Evolutionary conservation across 495 filamentous ascomycete genomes (phyloP), one percentile per base, ranked within the genome.

Genomic region (Penicillium daleae): DNA sequence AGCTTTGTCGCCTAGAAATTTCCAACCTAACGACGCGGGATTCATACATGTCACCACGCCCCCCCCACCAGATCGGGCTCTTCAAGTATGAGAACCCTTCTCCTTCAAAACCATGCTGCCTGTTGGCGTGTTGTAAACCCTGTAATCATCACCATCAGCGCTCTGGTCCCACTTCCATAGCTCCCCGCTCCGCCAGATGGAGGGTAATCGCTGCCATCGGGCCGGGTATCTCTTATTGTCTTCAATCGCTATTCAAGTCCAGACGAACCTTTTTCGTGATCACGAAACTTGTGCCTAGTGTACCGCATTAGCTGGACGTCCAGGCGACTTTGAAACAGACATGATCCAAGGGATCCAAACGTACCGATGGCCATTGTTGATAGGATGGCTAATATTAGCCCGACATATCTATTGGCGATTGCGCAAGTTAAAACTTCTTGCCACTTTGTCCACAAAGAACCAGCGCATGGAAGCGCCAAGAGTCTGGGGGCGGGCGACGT

Each of bases 321-420:
- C 10, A 21, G 37, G 15, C 44, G 31, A 31, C 12, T n/a, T 31
- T 22, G 2, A 17, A 29, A 39, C 21, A n/a, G 46, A 6, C 17
- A 22, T 22, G 42, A 46, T 22, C n/a, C 59, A 32, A 26, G 32
- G 37, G 64, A 62, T 60, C 56, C 76, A 10, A 32, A 13, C 89
- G 65, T 88, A 89, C 93, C 93, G 75, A 97, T 98, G 61, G 92
- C 93, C 82, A 98, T 84, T 71, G 93, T 96, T 40, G 92, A 96
- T 27, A 87, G 82, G 70, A 99, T 89, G 83, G 95, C 95, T 78
- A 99, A 77, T 60, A 89, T 84, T 70, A 97, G 82, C 67, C 93
- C 93, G 72, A 97, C 86, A 74, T 97, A 97, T 84, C 92, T 97
- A 49, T 52, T 63, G 29, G 44, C 37, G 33, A 35, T 48, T 49